Evolutionary conservation across 495 filamentous ascomycete genomes (phyloP).

Genomic region (Penicillium angulare): DNA sequence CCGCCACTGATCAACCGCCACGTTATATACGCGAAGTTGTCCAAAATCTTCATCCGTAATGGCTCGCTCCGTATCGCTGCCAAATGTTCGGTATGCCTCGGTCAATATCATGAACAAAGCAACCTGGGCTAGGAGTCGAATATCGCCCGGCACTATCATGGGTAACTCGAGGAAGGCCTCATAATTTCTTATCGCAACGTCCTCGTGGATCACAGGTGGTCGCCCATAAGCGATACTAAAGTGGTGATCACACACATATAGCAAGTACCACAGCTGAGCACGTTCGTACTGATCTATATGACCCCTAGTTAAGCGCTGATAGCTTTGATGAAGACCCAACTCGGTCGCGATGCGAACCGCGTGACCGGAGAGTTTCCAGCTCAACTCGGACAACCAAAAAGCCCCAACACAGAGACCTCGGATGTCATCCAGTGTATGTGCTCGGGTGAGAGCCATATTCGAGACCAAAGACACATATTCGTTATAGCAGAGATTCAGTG

Average conservation of each 20-base stretch:
- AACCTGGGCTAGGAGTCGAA: slow-evolving; percentile 55
- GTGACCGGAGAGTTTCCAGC: slow-evolving; percentile 54
- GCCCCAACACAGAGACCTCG: slow-evolving; percentile 52
- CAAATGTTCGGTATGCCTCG: slow-evolving; percentile 56
- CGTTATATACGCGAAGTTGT: slow-evolving; percentile 50
- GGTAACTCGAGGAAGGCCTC: slow-evolving; percentile 50
- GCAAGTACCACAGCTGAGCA: slow-evolving; percentile 50
- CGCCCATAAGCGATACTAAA: slow-evolving; percentile 55
- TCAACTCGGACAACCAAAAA: slow-evolving; percentile 54
- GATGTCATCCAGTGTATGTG: slow-evolving; percentile 51
- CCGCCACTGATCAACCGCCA: slow-evolving; percentile 57
- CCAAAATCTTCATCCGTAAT: slow-evolving; percentile 54
- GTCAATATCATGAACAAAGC: slow-evolving; percentile 58
- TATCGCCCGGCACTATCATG: slow-evolving; percentile 49
- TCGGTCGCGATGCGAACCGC: slow-evolving; percentile 56
- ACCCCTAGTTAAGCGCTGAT: slow-evolving; percentile 46
- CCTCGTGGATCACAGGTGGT: slow-evolving; percentile 54
- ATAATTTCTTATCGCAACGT: slow-evolving; percentile 49
- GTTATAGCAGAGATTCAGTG: slow-evolving; percentile 49
- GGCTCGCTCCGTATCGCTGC: slow-evolving; percentile 52
- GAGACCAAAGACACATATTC: slow-evolving; percentile 54
- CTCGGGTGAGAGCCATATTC: slow-evolving; percentile 48
- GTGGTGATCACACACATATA: slow-evolving; percentile 58
- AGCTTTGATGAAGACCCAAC: slow-evolving; percentile 50
- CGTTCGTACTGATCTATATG: slow-evolving; percentile 49